Conservation (phyloP, 2,329 filamentous ascomycete species). For the Aspergillus candidus region DNA sequence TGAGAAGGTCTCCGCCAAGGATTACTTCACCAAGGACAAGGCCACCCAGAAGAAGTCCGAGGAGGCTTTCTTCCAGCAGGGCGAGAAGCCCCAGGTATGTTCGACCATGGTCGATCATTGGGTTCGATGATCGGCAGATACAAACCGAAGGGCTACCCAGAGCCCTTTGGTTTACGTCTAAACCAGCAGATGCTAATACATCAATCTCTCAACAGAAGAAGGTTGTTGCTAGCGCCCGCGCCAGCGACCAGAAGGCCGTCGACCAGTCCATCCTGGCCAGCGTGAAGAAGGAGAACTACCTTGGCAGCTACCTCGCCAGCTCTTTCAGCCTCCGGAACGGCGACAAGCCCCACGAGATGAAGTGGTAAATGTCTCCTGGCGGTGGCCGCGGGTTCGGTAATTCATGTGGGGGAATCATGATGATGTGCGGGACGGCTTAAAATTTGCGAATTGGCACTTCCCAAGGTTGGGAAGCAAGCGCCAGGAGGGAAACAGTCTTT, state of each 20-base stretch:
- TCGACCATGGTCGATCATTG: not conserved
- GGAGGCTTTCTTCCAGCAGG: slow-evolving; percentile 99
- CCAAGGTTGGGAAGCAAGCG: slow-evolving; percentile 19
- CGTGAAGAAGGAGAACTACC: slow-evolving; percentile 98
- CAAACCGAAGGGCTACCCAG: too few species aligned
- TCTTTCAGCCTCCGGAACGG: slow-evolving; percentile 99
- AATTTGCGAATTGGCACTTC: slow-evolving; percentile 27
- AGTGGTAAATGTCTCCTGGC: slow-evolving; percentile 66
- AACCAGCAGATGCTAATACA: not conserved
- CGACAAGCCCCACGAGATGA: slow-evolving; percentile 99
- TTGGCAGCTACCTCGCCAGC: slow-evolving; percentile 87
- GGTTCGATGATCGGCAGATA: not conserved
- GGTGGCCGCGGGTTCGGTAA: slow-evolving; percentile 38
- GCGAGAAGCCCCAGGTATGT: slow-evolving; percentile 93
- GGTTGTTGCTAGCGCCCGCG: slow-evolving; percentile 83
- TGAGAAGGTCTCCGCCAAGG: slow-evolving; percentile 80
- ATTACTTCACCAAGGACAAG: slow-evolving; percentile 98
- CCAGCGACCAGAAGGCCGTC: slow-evolving; percentile 95
- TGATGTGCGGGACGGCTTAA: slow-evolving; percentile 33
- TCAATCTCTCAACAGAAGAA: slow-evolving; percentile 68
- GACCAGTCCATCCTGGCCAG: slow-evolving; percentile 91
- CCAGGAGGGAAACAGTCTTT: slow-evolving; percentile 27
- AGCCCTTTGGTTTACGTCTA: too few species aligned
- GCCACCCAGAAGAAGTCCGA: slow-evolving; percentile 86
- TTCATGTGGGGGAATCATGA: slow-evolving; percentile 35